A percentile compares a stretch with the other conserved stretches of the same genome.
Evolutionary conservation across 345 rosid species (phyloP).

Genomic region (Limnanthes douglasii): DNA sequence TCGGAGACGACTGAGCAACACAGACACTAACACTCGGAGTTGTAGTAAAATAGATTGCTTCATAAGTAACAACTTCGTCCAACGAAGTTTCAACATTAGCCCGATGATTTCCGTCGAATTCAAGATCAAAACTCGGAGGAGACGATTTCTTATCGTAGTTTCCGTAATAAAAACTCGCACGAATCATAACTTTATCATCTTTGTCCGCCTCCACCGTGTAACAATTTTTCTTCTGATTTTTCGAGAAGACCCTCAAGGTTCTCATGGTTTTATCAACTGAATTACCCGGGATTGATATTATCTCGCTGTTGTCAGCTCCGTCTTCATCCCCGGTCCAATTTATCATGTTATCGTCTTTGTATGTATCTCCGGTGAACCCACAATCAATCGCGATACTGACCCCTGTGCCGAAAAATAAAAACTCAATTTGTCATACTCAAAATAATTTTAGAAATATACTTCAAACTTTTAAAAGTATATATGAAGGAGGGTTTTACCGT

Average conservation of each 20-base stretch:
- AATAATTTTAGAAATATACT: too few species aligned
- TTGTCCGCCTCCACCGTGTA: slow-evolving; percentile 10
- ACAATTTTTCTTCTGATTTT: slow-evolving; percentile 10
- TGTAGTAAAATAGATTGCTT: slow-evolving; percentile 8
- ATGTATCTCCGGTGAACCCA: slow-evolving; percentile 12
- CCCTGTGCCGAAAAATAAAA: too few species aligned
- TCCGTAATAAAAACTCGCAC: slow-evolving; percentile 5
- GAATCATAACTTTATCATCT: slow-evolving; percentile 5
- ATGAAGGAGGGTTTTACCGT: too few species aligned
- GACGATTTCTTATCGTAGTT: slow-evolving; percentile 11
- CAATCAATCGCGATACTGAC: slow-evolving; percentile 14
- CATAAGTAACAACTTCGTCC: slow-evolving; percentile 7
- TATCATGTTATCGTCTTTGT: slow-evolving; percentile 9
- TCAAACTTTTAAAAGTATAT: too few species aligned
- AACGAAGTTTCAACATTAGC: slow-evolving; percentile 2
- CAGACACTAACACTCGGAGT: slow-evolving; percentile 11
- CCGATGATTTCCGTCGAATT: slow-evolving; percentile 8
- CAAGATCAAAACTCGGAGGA: slow-evolving; percentile 6
- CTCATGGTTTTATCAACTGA: not conserved
- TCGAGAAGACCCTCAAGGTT: slow-evolving; percentile 14
- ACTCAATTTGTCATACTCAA: too few species aligned
- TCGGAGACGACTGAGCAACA: slow-evolving; percentile 7
- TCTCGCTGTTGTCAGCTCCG: slow-evolving; percentile 7
- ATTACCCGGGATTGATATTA: slow-evolving; percentile 1
- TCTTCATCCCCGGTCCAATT: slow-evolving; percentile 15